Conservation (phyloP, 2,329 filamentous ascomycete genomes). For the Lachnellula hyalina region DNA sequence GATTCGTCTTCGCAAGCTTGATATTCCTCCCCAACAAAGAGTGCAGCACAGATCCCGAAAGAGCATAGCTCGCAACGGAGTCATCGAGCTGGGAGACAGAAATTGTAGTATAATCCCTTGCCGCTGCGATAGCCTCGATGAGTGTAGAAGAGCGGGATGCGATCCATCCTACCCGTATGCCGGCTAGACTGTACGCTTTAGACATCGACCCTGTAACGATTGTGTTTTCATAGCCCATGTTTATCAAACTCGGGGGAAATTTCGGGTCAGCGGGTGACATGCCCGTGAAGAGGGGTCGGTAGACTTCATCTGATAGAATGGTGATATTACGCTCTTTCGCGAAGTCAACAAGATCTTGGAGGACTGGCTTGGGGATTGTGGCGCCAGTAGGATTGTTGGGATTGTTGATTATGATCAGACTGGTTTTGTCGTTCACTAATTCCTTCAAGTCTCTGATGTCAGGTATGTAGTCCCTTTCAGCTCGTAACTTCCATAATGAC, state of each 20-base stretch:
- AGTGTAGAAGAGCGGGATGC: constrained; percentile 59
- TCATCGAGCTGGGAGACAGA: constrained; percentile 81
- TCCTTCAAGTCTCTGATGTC: constrained; percentile 59
- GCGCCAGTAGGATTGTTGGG: constrained; percentile 80
- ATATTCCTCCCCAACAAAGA: constrained; percentile 59
- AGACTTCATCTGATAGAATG: constrained; percentile 75
- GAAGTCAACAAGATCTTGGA: constrained; percentile 58
- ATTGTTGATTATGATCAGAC: constrained; percentile 67
- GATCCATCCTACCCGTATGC: constrained; percentile 79
- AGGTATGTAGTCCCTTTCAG: constrained; percentile 60
- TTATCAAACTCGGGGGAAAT: constrained; percentile 59
- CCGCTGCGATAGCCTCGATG: constrained; percentile 56
- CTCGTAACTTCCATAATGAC: constrained; percentile 66
- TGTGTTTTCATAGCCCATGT: constrained; percentile 66
- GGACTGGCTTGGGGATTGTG: constrained; percentile 55
- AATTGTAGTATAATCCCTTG: constrained; percentile 80
- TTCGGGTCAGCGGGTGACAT: constrained; percentile 31
- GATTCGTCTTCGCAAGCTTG: constrained; percentile 61
- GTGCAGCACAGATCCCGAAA: constrained; percentile 60
- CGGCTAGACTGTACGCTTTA: constrained; percentile 79
- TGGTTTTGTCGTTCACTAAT: constrained; percentile 64
- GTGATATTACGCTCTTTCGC: constrained; percentile 59
- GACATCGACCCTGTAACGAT: constrained; percentile 77
- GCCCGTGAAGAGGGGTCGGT: constrained; percentile 71
- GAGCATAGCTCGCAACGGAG: constrained; percentile 67